phyloP scores from a whole-genome alignment of 2,329 filamentous ascomycete genomes.

The Fusarium vanettenii region DNA sequence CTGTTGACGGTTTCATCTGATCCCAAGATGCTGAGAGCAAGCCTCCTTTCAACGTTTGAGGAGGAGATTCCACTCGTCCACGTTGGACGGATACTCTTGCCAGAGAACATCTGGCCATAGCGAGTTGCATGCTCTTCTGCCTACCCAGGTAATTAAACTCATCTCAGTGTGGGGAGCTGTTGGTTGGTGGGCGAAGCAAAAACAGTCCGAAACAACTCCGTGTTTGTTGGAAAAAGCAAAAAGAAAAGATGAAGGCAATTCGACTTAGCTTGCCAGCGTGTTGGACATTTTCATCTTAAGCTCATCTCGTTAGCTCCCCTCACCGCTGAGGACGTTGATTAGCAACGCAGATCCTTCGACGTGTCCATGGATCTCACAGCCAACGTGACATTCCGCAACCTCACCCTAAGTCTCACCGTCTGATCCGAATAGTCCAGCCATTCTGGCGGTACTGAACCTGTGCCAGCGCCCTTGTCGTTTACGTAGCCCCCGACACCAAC shows the following conservation, averaged over 20 bases:
- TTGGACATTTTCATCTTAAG: not conserved
- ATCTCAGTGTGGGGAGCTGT: constrained; percentile 21
- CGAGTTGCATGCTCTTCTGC: not conserved
- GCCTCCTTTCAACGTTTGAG: not conserved
- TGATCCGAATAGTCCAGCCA: constrained; percentile 30
- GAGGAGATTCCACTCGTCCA: constrained; percentile 4
- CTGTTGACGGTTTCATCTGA: constrained; percentile 35
- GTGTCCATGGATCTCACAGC: constrained; percentile 33
- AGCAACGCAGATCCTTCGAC: constrained; percentile 26
- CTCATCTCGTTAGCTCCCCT: constrained; percentile 26
- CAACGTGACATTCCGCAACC: constrained; percentile 32
- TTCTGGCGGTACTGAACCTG: constrained; percentile 27
- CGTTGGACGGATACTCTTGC: not conserved
- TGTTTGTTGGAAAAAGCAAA: constrained; percentile 28
- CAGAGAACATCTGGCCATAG: constrained; percentile 24
- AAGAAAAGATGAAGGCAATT: not conserved
- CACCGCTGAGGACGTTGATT: constrained; percentile 12
- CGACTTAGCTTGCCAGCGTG: not conserved
- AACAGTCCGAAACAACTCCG: constrained; percentile 13
- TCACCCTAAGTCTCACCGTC: constrained; percentile 24
- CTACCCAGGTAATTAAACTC: not conserved
- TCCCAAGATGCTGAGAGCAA: constrained; percentile 15
- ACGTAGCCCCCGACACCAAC: constrained; percentile 26
- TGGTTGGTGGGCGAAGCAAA: not conserved
- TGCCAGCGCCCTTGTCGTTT: constrained; percentile 19